Evolutionary conservation across 2,329 filamentous ascomycete genomes (phyloP).

Genomic region (Neoascochyta sp.): DNA sequence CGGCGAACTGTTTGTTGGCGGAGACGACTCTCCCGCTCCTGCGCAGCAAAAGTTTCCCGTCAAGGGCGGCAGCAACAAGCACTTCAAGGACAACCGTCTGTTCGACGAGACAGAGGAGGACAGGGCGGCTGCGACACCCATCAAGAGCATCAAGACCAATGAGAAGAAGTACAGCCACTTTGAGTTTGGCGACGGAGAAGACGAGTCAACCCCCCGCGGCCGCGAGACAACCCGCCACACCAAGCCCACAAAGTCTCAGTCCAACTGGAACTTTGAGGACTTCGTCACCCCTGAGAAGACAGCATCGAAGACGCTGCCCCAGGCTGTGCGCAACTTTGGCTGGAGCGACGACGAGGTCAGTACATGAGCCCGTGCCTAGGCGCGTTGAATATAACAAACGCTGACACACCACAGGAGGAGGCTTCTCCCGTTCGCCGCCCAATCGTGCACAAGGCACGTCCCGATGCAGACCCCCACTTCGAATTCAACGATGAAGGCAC

Average conservation of each 20-base stretch:
- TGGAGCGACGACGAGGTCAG: conserved; percentile 68
- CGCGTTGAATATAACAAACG: conserved; percentile 1
- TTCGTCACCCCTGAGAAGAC: conserved; percentile 80
- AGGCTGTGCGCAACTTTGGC: conserved; percentile 70
- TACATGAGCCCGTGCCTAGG: conserved; percentile 3
- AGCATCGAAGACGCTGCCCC: conserved; percentile 58
- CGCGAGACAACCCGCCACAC: conserved; percentile 24
- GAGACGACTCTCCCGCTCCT: conserved; percentile 42
- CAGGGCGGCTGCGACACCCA: conserved; percentile 26
- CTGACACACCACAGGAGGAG: conserved; percentile 46
- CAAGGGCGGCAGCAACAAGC: conserved; percentile 49
- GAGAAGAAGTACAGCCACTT: conserved; percentile 83
- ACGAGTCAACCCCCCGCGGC: conserved; percentile 33
- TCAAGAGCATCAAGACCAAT: conserved; percentile 58
- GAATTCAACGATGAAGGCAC: conserved; percentile 73
- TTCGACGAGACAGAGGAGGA: conserved; percentile 55
- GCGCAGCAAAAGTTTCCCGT: conserved; percentile 42
- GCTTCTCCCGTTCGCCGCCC: conserved; percentile 58
- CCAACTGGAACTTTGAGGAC: conserved; percentile 85
- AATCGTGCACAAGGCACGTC: conserved; percentile 64
- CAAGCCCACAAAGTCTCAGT: conserved; percentile 56
- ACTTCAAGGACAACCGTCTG: conserved; percentile 52
- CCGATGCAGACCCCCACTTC: conserved; percentile 78
- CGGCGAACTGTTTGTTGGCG: conserved; percentile 64
- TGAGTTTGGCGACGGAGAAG: conserved; percentile 66